Evolutionary conservation across 2,329 filamentous ascomycete species (phyloP).

Genomic region (Calonectria montana): DNA sequence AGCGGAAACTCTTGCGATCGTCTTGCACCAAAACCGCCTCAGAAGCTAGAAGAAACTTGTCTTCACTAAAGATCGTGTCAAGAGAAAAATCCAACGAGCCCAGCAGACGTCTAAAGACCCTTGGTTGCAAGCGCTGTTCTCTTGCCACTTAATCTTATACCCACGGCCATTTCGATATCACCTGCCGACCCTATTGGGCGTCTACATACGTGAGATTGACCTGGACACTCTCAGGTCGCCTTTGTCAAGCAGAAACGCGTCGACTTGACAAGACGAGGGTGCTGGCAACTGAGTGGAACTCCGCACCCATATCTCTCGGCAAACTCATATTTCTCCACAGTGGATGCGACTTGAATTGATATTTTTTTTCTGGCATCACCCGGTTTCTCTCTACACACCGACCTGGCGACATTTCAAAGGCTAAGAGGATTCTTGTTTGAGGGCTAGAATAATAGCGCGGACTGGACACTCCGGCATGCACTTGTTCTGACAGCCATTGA

Average conservation of each 20-base stretch:
- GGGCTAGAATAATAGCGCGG: not conserved
- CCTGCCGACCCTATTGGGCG: not conserved
- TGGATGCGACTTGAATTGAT: not conserved
- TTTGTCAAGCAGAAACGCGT: not conserved
- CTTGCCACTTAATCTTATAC: not conserved
- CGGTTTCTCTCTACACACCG: constrained; percentile 4
- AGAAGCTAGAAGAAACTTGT: not conserved
- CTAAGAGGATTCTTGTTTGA: not conserved
- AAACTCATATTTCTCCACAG: not conserved
- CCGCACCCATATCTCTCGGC: constrained; percentile 3
- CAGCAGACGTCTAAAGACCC: not conserved
- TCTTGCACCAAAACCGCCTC: not conserved
- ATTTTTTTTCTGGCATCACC: not conserved
- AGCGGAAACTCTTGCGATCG: not conserved
- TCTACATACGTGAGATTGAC: not conserved
- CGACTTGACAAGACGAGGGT: not conserved
- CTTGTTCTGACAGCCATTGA: not conserved
- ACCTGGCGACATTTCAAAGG: not conserved
- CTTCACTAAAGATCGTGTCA: not conserved
- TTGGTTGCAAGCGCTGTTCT: not conserved
- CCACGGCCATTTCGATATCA: not conserved
- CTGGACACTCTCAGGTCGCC: not conserved
- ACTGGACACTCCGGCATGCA: not conserved
- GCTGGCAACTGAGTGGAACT: not conserved
- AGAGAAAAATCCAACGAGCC: not conserved